Percentiles rank a stretch among this genome's conserved stretches.
Evolutionary conservation across 805 yeast species (phyloP).

Genomic region (Metschnikowia cubensis): DNA sequence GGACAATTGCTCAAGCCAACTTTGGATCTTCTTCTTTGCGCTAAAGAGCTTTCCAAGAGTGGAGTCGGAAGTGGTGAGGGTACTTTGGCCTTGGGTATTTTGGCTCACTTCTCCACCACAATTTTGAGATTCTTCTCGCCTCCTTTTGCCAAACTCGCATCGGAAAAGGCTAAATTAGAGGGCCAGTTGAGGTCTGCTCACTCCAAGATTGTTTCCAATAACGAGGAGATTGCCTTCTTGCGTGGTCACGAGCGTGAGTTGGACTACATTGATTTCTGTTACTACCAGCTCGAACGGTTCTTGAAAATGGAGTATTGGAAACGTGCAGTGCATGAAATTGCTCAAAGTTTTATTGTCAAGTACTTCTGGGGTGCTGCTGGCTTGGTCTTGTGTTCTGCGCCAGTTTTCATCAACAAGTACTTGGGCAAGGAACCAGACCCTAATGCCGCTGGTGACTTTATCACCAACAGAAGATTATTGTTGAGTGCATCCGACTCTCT

Average conservation of each 20-base stretch:
- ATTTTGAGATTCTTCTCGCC: slow-evolving; percentile 77
- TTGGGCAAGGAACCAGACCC: slow-evolving; percentile 42
- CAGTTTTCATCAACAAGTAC: slow-evolving; percentile 67
- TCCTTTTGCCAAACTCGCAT: slow-evolving; percentile 77
- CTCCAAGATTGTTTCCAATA: slow-evolving; percentile 70
- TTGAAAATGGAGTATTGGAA: slow-evolving; percentile 71
- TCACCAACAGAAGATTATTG: slow-evolving; percentile 80
- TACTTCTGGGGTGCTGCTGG: slow-evolving; percentile 98
- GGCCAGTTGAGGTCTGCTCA: slow-evolving; percentile 82
- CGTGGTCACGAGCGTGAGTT: slow-evolving; percentile 79
- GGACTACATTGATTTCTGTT: slow-evolving; percentile 70
- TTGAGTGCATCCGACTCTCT: slow-evolving; percentile 83
- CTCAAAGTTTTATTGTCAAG: slow-evolving; percentile 84
- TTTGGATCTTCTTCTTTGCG: slow-evolving; percentile 74
- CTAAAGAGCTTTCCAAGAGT: slow-evolving; percentile 63
- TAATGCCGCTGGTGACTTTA: slow-evolving; percentile 71
- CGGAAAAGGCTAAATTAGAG: slow-evolving; percentile 73
- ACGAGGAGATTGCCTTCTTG: slow-evolving; percentile 83
- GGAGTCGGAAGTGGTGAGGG: slow-evolving; percentile 77
- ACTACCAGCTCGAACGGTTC: slow-evolving; percentile 77
- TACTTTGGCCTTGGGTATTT: slow-evolving; percentile 67
- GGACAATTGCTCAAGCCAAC: slow-evolving; percentile 82
- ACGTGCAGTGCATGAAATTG: slow-evolving; percentile 74
- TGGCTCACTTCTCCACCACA: slow-evolving; percentile 78
- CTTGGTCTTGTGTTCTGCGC: slow-evolving; percentile 78